Conservation (phyloP, 2,329 filamentous ascomycete genomes). For the Aspergillus flavus region DNA sequence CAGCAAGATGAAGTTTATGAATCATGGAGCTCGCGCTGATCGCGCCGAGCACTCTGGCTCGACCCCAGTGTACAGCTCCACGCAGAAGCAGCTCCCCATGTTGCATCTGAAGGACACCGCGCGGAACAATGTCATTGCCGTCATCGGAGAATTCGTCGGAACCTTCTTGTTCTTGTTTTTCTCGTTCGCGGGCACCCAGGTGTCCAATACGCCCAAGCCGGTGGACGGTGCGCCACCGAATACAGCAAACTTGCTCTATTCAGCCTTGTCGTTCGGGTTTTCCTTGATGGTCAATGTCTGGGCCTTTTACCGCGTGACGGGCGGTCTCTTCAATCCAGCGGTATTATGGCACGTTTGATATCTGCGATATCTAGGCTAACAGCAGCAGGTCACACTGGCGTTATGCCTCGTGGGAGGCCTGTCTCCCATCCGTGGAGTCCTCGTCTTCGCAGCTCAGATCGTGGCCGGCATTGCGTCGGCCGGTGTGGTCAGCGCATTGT, state of each 20-base stretch:
- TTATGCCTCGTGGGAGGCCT: constrained; percentile 63
- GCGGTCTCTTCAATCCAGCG: constrained; percentile 55
- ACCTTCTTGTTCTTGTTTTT: constrained; percentile 56
- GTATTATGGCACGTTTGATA: constrained; percentile 30
- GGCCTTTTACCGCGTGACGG: constrained; percentile 57
- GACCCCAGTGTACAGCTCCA: neutral
- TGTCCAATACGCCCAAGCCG: constrained; percentile 44
- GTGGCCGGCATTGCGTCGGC: constrained; percentile 62
- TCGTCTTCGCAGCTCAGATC: constrained; percentile 61
- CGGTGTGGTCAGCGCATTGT: constrained; percentile 58
- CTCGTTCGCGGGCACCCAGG: constrained; percentile 50
- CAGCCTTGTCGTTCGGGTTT: constrained; percentile 49
- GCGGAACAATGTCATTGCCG: constrained; percentile 51
- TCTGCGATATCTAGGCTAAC: neutral
- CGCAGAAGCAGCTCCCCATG: constrained; percentile 35
- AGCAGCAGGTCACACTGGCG: constrained; percentile 56
- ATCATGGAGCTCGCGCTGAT: neutral
- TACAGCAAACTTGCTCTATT: constrained; percentile 44
- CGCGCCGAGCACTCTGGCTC: neutral
- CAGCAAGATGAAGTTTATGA: neutral
- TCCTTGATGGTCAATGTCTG: constrained; percentile 56
- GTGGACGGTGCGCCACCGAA: constrained; percentile 36
- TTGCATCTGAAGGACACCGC: constrained; percentile 34
- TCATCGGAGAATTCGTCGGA: constrained; percentile 55
- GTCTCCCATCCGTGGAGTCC: constrained; percentile 52